A percentile compares a stretch with the other conserved stretches of the same genome.
These are phyloP conservation scores for Centella asiatica DNA, from an alignment of 129 eudicot species.

Conservation along the genomic window DNA sequence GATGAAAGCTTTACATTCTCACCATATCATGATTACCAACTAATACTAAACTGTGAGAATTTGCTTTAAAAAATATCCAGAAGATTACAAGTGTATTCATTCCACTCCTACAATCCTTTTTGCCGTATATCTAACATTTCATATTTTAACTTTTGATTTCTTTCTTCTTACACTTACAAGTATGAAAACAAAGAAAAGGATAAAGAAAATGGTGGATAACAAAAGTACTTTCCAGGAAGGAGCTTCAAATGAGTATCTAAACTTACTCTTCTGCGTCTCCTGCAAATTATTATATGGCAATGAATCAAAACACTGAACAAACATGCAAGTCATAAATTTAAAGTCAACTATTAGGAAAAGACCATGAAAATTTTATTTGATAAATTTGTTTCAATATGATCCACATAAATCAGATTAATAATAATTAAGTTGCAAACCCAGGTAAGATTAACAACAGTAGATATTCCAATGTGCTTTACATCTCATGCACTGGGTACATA, in stretches of 20 bases:
- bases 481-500: no score
- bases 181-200: slow-evolving; percentile 29
- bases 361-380: not conserved
- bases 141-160: slow-evolving; percentile 57
- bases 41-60: not conserved
- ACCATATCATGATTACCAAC: not conserved
- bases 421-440: no score
- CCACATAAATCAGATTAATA: no score
- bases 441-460: no score
- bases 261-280: slow-evolving; percentile 26
- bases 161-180: slow-evolving; percentile 58
- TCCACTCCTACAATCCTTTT: not conserved
- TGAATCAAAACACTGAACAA: not conserved
- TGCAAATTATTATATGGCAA: slow-evolving; percentile 19
- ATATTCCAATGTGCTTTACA: no score
- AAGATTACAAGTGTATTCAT: not conserved
- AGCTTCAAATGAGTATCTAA: slow-evolving; percentile 17
- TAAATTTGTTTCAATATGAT: no score
- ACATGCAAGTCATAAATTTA: not conserved
- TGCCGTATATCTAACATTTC: not conserved
- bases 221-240: slow-evolving; percentile 28
- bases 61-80: not conserved
- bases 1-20: not conserved
- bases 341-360: not conserved
- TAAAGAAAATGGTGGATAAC: slow-evolving; percentile 20